phyloP scores from a whole-genome alignment of 2,329 filamentous ascomycete species.

The Penicillium aurantiogriseum region DNA sequence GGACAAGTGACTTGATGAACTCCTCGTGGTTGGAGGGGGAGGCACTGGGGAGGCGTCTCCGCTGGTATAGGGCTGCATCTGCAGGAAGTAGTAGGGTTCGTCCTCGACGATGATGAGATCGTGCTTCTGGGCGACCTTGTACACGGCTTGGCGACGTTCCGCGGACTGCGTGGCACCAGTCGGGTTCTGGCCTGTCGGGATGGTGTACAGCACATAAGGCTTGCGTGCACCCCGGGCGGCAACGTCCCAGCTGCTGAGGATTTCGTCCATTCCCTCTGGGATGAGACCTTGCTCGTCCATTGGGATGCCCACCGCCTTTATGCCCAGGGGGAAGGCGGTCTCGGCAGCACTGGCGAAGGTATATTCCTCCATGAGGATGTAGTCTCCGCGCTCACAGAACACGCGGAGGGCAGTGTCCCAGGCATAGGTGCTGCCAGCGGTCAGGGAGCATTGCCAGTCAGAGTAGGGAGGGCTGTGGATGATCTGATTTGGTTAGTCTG shows the following conservation, averaged over 20 bases:
- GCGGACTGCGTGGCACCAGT: constrained; percentile 77
- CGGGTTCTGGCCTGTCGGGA: constrained; percentile 84
- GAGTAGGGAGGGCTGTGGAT: constrained; percentile 82
- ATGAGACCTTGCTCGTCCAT: constrained; percentile 68
- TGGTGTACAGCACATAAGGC: constrained; percentile 67
- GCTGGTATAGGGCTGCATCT: constrained; percentile 71
- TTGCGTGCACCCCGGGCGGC: constrained; percentile 57
- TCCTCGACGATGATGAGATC: constrained; percentile 87
- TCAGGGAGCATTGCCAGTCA: constrained; percentile 85
- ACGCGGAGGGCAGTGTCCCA: constrained; percentile 82
- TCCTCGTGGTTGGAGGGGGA: constrained; percentile 62
- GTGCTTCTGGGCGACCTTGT: constrained; percentile 76
- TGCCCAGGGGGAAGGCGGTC: constrained; percentile 61
- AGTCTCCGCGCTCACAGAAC: constrained; percentile 73
- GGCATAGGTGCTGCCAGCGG: constrained; percentile 79
- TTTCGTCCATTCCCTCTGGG: constrained; percentile 59
- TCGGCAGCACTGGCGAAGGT: constrained; percentile 78
- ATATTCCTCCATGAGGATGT: constrained; percentile 83
- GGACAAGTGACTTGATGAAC: constrained; percentile 71
- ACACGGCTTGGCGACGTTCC: constrained; percentile 68
- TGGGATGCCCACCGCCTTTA: constrained; percentile 59
- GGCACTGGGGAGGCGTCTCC: constrained; percentile 52
- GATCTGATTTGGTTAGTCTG: constrained; percentile 48
- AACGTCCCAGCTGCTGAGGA: constrained; percentile 65
- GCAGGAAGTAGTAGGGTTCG: constrained; percentile 92